A percentile compares a stretch with the other conserved stretches of the same genome.
These are phyloP conservation scores for Fagus crenata DNA, from an alignment of 306 rosid species.

Conservation along the genomic window DNA sequence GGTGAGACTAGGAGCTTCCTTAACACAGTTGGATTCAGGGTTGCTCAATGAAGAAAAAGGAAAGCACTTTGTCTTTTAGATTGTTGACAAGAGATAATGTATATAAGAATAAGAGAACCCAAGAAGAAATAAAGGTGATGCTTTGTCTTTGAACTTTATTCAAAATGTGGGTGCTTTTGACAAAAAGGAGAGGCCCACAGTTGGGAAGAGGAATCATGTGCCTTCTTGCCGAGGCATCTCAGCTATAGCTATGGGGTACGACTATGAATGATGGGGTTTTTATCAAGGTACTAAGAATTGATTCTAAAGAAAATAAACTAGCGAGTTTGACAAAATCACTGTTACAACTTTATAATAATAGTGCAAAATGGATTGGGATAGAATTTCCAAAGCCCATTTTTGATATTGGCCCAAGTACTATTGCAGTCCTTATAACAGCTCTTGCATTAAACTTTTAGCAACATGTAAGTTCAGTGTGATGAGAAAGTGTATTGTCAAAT, in stretches of 20 bases:
- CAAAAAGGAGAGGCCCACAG: constrained; percentile 42
- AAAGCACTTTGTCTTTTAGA: constrained; percentile 30
- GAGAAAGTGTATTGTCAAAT: too few relatives aligned
- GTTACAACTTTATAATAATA: too few relatives aligned
- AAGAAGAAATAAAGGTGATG: constrained; percentile 49
- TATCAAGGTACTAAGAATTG: not conserved
- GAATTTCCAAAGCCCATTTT: too few relatives aligned
- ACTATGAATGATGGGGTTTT: not conserved
- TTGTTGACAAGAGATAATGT: constrained; percentile 39
- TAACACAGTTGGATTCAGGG: constrained; percentile 27
- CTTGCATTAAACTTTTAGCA: too few relatives aligned
- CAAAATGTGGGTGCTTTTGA: constrained; percentile 62
- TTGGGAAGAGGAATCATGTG: constrained; percentile 59
- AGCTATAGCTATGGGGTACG: constrained; percentile 5
- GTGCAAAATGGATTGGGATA: too few relatives aligned
- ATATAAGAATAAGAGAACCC: constrained; percentile 43
- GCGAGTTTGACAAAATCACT: too few relatives aligned
- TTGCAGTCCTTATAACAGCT: too few relatives aligned
- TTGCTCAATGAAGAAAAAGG: constrained; percentile 36
- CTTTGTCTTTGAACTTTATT: constrained; percentile 57
- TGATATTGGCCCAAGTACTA: too few relatives aligned
- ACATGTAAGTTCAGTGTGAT: too few relatives aligned
- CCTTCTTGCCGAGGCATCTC: constrained; percentile 41
- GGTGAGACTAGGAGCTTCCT: constrained; percentile 34
- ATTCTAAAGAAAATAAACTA: not conserved